Conservation (phyloP, 305 asterid genomes). For the Fraxinus paxiana region DNA sequence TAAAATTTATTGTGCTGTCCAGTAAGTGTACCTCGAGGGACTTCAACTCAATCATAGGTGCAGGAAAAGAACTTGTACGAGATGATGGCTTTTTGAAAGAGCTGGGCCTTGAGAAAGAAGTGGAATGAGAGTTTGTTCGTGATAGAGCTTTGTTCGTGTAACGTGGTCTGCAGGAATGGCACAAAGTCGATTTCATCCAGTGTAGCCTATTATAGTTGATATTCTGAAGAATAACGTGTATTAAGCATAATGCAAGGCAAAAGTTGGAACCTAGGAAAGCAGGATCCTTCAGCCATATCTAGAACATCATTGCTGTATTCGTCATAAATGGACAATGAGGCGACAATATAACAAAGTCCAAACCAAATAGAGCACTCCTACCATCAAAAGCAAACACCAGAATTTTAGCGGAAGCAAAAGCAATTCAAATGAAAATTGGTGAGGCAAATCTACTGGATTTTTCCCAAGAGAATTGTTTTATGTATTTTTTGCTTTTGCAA, state of each 20-base stretch:
- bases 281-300: conserved; percentile 90
- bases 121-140: conserved; percentile 30
- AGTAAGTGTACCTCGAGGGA: conserved; percentile 59
- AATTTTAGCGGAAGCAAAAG: background rate
- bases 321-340: conserved; percentile 80
- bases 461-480: background rate
- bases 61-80: conserved; percentile 34
- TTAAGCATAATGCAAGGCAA: background rate
- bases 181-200: conserved; percentile 3
- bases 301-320: conserved; percentile 93
- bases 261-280: conserved; percentile 69
- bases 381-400: conserved; percentile 15
- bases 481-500: background rate
- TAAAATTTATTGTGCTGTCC: background rate
- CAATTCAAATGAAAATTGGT: background rate
- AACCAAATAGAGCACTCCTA: conserved; percentile 87
- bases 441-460: background rate
- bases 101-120: conserved; percentile 37
- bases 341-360: conserved; percentile 75
- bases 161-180: conserved; percentile 52
- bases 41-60: conserved; percentile 70
- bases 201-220: background rate
- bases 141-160: conserved; percentile 48
- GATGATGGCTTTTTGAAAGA: conserved; percentile 30
- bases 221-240: background rate